A percentile compares a stretch with the other conserved stretches of the same genome.
Conservation (phyloP, 2,329 filamentous ascomycete species). For the Huntiella decipiens region DNA sequence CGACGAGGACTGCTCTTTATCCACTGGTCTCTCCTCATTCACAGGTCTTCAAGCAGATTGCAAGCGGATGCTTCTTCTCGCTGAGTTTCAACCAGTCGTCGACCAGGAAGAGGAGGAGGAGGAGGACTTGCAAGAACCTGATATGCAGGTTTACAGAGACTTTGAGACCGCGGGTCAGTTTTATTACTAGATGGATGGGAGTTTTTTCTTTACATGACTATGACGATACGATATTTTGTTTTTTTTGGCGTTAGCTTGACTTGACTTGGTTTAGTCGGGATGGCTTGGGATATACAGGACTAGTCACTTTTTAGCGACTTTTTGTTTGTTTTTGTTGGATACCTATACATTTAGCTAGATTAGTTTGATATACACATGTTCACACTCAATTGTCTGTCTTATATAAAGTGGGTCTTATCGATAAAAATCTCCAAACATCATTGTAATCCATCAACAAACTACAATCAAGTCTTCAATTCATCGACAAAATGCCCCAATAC, state of each 20-base stretch:
- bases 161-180: conserved; percentile 2
- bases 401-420: too few relatives aligned
- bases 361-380: too few relatives aligned
- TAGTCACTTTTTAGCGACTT: neutral
- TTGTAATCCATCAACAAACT: too few relatives aligned
- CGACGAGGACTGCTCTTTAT: conserved; percentile 32
- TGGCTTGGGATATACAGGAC: neutral
- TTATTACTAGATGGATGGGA: too few relatives aligned
- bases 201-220: neutral
- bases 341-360: neutral
- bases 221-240: neutral
- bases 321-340: neutral
- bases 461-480: too few relatives aligned
- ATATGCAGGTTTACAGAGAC: conserved; percentile 16
- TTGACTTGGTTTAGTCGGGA: neutral
- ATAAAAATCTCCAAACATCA: too few relatives aligned
- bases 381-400: too few relatives aligned
- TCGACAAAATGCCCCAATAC: conserved; percentile 42
- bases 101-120: conserved; percentile 38
- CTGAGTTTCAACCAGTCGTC: conserved; percentile 55
- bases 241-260: neutral
- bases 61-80: conserved; percentile 65
- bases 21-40: conserved; percentile 36
- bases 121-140: conserved; percentile 22
- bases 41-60: conserved; percentile 39